Percentiles rank a stretch among this genome's conserved stretches.
Conservation (phyloP, 2,329 filamentous ascomycete genomes). For the Teratosphaeria destructans region DNA sequence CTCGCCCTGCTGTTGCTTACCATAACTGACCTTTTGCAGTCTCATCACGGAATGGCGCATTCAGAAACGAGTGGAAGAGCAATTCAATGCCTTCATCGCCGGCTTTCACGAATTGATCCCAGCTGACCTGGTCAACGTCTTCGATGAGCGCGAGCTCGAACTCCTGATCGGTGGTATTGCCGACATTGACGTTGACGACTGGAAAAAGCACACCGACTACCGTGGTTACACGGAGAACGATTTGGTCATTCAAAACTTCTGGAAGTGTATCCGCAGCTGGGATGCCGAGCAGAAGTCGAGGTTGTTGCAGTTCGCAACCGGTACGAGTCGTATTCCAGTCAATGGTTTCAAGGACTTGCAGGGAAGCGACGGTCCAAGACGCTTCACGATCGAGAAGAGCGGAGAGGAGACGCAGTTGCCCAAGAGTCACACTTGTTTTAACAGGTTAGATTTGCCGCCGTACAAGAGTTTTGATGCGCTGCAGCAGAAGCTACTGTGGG, state of each 20-base stretch:
- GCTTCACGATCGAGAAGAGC: slow-evolving; percentile 97
- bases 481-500: slow-evolving; percentile 84
- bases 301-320: slow-evolving; percentile 90
- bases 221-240: slow-evolving; percentile 96
- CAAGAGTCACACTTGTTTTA: slow-evolving; percentile 98
- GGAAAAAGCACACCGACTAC: slow-evolving; percentile 99
- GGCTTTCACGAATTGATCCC: slow-evolving; percentile 98
- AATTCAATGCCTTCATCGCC: slow-evolving; percentile 95
- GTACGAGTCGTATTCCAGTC: slow-evolving; percentile 93
- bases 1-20: neutral
- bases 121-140: slow-evolving; percentile 92
- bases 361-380: slow-evolving; percentile 84
- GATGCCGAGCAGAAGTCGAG: slow-evolving; percentile 97
- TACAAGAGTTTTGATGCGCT: slow-evolving; percentile 84
- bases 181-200: slow-evolving; percentile 99
- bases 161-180: slow-evolving; percentile 95
- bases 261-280: slow-evolving; percentile 94
- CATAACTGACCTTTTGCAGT: slow-evolving; percentile 28
- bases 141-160: slow-evolving; percentile 94
- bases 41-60: slow-evolving; percentile 99
- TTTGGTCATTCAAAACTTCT: slow-evolving; percentile 96
- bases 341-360: slow-evolving; percentile 99
- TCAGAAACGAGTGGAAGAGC: slow-evolving; percentile 93
- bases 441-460: slow-evolving; percentile 85
- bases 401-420: slow-evolving; percentile 83